Base-by-base conservation (phyloP, 768 basidiomycete genomes). In the Trametopsis cervina region DNA sequence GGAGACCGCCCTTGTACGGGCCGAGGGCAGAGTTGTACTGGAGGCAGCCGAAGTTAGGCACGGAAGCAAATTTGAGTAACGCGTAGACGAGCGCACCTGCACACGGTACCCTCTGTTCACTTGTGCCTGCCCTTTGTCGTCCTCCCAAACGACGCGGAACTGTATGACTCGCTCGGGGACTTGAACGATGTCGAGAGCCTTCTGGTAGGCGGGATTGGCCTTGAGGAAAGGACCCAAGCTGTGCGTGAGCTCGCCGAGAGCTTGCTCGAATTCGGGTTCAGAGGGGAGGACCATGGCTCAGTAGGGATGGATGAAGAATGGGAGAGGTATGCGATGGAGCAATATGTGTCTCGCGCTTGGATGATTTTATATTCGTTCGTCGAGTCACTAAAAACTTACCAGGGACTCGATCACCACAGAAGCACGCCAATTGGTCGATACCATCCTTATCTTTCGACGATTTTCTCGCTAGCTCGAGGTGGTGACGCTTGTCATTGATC, bases 61-160 rank as follows among this genome's bases (percentile, higher is more conserved):
- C 7, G 15, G 15, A 40, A 40, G 39, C 21, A 18, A 7, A 6
- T 40, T 40, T n/a, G n/a, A 22, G 9, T 40, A 22, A 48, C 38
- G n/a, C n/a, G n/a, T n/a, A n/a, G n/a, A 12, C 5, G 23, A 21
- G 60, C 71, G 44, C 18, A 81, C 79, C 69, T 86, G 83, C 44
- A 86, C 84, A 54, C 85, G 77, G 72, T 75, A 86, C 24, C 84
- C 85, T 48, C 77, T 71, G 72, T 85, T 84, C 58, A 85, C 83
- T 57, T 83, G 82, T 42, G 77, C 63, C 39, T 69, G 56, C 45
- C 80, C 80, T 53, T 79, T 65, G 60, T 87, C 84, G 59, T 83
- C 79, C 63, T 88, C 83, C 85, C 85, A 88, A 53, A 78, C 73
- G 44, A 86, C 82, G 57, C 84, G 81, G 79, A 86, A 85, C 61